These are phyloP conservation scores for Solanum pimpinellifolium DNA, from an alignment of 257 asterid genomes.

Conservation along the genomic window DNA sequence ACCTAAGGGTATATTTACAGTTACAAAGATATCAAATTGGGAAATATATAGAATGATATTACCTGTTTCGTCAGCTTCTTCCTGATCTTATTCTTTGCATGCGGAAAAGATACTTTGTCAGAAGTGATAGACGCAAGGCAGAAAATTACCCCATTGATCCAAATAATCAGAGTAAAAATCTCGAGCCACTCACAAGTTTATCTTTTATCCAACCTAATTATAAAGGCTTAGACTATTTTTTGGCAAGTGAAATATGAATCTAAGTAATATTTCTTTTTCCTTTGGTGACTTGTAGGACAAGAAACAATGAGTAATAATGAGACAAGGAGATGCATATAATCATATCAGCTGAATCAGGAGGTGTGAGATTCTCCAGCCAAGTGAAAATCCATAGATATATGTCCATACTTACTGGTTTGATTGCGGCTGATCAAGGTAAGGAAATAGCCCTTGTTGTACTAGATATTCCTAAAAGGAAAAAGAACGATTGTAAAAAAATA, in stretches of 20 bases:
- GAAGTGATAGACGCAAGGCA: too few relatives aligned
- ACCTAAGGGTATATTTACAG: too few relatives aligned
- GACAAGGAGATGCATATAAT: background rate
- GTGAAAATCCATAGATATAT: background rate
- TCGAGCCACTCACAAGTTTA: too few relatives aligned
- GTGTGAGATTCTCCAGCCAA: background rate
- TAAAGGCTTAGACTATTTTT: too few relatives aligned
- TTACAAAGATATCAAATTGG: too few relatives aligned
- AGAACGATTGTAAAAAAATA: background rate
- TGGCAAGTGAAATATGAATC: background rate
- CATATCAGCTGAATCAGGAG: background rate
- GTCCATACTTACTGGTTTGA: conserved; percentile 30
- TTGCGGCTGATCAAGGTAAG: conserved; percentile 33
- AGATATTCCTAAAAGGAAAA: conserved; percentile 28
- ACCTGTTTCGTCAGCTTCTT: too few relatives aligned
- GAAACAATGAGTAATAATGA: background rate
- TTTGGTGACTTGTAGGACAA: background rate
- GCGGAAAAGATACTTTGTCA: too few relatives aligned
- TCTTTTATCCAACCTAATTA: too few relatives aligned
- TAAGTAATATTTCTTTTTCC: background rate
- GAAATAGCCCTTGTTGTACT: conserved; percentile 25
- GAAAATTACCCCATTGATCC: too few relatives aligned
- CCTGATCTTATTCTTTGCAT: too few relatives aligned
- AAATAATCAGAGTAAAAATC: too few relatives aligned
- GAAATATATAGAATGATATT: too few relatives aligned